These are phyloP conservation scores for Trypanosoma theileri DNA, from an alignment of 208 protist species.

Conservation along the genomic window DNA sequence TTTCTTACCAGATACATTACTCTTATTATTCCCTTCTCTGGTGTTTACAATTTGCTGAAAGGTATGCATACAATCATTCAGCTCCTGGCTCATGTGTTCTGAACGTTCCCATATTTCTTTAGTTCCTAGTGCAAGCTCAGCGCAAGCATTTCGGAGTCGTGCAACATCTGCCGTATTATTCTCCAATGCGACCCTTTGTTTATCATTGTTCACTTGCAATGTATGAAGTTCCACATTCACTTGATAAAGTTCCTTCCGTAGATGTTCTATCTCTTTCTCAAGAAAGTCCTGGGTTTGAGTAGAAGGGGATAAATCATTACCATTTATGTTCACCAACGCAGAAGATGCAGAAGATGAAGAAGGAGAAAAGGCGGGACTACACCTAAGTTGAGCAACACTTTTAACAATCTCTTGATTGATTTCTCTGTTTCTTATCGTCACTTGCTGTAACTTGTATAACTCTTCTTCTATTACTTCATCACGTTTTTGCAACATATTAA, in stretches of 20 bases:
- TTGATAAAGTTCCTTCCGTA: slow-evolving; percentile 8
- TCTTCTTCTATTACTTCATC: slow-evolving; percentile 16
- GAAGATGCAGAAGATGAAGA: not conserved
- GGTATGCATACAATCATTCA: not conserved
- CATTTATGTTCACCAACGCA: not conserved
- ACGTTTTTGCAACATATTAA: slow-evolving; percentile 27
- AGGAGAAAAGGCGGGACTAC: not conserved
- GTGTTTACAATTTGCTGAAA: not conserved
- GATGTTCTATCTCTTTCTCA: slow-evolving; percentile 4
- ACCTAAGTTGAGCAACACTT: not conserved
- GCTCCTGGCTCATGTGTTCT: not conserved
- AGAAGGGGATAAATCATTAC: not conserved
- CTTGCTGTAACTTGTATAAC: slow-evolving; percentile 6
- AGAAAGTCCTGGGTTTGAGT: not conserved
- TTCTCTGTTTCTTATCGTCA: not conserved
- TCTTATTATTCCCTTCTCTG: too few species aligned
- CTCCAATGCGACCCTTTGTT: not conserved
- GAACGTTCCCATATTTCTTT: not conserved
- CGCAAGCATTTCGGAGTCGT: not conserved
- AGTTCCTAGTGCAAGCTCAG: not conserved
- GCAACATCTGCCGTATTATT: not conserved
- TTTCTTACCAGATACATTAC: not conserved
- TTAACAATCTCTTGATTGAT: not conserved
- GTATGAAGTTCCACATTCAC: not conserved
- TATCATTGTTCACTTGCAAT: not conserved